Evolutionary conservation across 805 yeast species (phyloP).

Genomic region (Blastobotrys robertii): DNA sequence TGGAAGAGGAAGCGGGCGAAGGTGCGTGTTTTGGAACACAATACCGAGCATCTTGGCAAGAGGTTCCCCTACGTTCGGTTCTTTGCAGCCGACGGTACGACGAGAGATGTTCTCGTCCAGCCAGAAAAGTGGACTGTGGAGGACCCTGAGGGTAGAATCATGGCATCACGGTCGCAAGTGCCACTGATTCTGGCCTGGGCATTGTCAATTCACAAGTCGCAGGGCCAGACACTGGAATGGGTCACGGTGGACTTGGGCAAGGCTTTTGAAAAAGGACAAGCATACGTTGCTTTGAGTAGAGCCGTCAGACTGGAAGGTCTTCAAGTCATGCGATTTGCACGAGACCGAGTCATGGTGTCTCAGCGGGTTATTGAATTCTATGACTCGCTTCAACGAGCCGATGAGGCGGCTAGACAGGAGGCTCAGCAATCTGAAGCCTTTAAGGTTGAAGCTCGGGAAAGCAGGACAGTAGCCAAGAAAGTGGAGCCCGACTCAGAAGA

Average conservation of each 20-base stretch:
- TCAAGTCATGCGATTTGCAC: slow-evolving; percentile 67
- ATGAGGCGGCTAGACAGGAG: neutral
- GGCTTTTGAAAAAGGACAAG: slow-evolving; percentile 88
- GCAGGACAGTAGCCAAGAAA: too few species aligned
- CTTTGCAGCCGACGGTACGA: slow-evolving; percentile 55
- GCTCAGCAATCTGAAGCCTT: too few species aligned
- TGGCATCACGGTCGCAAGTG: slow-evolving; percentile 68
- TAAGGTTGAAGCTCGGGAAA: too few species aligned
- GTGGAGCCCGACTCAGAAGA: too few species aligned
- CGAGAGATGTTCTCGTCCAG: slow-evolving; percentile 66
- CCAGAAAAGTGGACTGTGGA: slow-evolving; percentile 78
- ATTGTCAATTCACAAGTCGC: slow-evolving; percentile 88
- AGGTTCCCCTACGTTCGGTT: slow-evolving; percentile 71
- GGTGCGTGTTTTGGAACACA: neutral
- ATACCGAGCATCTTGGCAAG: slow-evolving; percentile 6
- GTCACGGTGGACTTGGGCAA: slow-evolving; percentile 67
- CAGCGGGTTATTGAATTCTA: slow-evolving; percentile 65
- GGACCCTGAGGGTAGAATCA: slow-evolving; percentile 56
- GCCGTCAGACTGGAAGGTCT: slow-evolving; percentile 78
- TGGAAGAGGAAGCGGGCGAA: slow-evolving; percentile 15
- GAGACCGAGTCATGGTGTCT: slow-evolving; percentile 57
- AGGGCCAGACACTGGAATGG: slow-evolving; percentile 77
- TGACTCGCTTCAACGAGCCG: slow-evolving; percentile 20
- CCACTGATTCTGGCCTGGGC: slow-evolving; percentile 97
- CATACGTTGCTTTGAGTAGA: slow-evolving; percentile 89